Base-by-base conservation (phyloP, 2,329 filamentous ascomycete genomes). In the Zymoseptoria tritici region DNA sequence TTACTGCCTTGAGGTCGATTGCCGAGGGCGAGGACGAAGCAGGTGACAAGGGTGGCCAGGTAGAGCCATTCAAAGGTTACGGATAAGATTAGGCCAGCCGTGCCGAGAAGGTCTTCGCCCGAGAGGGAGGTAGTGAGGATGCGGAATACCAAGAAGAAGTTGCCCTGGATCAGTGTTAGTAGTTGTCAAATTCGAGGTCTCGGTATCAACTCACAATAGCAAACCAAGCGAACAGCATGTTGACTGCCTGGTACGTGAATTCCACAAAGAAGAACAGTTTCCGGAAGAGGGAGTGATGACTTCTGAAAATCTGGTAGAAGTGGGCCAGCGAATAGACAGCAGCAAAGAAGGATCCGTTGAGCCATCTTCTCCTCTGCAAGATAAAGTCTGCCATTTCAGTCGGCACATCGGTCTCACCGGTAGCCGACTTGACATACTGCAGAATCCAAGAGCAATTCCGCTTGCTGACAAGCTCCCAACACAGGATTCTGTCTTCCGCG, bases 181-280 rank as follows among this genome's bases (percentile, higher is more conserved):
- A 56, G 9, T 11, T 20, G 31, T 9, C 11, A 53, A 20, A 24
- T n/a, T 50, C 4, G 20, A 36, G 16, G 1, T 31, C 7, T 16
- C 26, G 31, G 49, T 20, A 24, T 31, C 6, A 20, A 74, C 78
- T 74, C 72, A 80, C 89, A 71, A 97, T 94, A 69, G 89, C 91
- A 73, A 99, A 97, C 94, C 94, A 99, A 57, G 94, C 92, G 74
- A 97, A 99, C 71, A 99, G 83, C 90, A 97, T 97, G 81, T 90
- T 96, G 76, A 93, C 82, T 1, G 91, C 94, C 76, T 97, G 92
- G 78, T 97, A 99, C 66, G 88, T 79, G 74, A 97, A 97, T 73
- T 99, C 94, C 66, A 97, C 76, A 69, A 96, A 83, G 75, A 99
- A 90, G 81, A 90, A 90, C 61, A 93, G 78, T 75, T 97, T 97